phyloP scores from a whole-genome alignment of 306 rosid species.

The Macrotyloma uniflorum region DNA sequence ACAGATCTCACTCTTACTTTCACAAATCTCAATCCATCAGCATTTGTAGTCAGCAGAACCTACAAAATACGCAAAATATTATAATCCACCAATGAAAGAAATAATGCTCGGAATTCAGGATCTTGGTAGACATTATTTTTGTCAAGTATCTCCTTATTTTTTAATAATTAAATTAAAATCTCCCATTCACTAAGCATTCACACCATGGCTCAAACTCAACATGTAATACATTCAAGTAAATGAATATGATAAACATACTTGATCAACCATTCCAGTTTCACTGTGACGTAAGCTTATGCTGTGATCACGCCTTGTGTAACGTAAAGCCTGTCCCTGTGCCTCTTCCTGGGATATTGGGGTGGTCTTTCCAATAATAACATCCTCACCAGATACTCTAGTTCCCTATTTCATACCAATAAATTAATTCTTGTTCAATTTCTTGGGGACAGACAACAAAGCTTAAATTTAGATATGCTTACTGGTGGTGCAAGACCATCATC shows the following conservation, averaged over 20 bases:
- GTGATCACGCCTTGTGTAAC: constrained; percentile 94
- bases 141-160: constrained; percentile 1
- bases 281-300: constrained; percentile 97
- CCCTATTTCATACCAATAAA: constrained; percentile 58
- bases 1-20: constrained; percentile 98
- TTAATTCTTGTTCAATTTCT: constrained; percentile 1
- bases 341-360: constrained; percentile 93
- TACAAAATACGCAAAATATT: constrained; percentile 36
- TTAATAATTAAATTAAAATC: neutral
- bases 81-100: neutral
- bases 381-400: constrained; percentile 98
- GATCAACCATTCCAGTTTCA: constrained; percentile 99
- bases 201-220: constrained; percentile 2
- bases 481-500: constrained; percentile 99
- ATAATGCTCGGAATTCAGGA: neutral
- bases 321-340: constrained; percentile 82
- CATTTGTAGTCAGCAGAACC: constrained; percentile 97
- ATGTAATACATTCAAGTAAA: neutral
- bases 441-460: neutral
- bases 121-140: neutral
- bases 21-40: constrained; percentile 98
- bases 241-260: constrained; percentile 55
- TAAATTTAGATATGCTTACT: constrained; percentile 54
- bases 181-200: neutral
- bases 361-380: constrained; percentile 97